These are phyloP conservation scores for Elaeagnus macrophylla DNA, from an alignment of 306 rosid genomes.

Conservation along the genomic window DNA sequence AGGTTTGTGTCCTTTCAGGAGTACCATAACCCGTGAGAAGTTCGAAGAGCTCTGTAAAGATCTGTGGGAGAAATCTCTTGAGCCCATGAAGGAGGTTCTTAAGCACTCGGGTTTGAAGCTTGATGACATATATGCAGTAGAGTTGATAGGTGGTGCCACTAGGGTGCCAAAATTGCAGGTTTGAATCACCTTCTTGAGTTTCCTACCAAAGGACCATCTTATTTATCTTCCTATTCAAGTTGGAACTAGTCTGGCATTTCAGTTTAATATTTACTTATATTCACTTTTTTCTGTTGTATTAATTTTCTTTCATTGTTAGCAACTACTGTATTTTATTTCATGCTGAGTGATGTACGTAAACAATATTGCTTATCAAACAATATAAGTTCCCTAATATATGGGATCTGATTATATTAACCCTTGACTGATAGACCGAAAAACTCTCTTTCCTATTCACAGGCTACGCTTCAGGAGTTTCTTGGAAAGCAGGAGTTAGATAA, in stretches of 20 bases:
- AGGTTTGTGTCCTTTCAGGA: conserved; percentile 39
- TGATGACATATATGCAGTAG: conserved; percentile 80
- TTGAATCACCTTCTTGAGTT: conserved; percentile 23
- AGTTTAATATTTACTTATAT: no score
- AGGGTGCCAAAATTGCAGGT: conserved; percentile 98
- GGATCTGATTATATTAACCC: not conserved
- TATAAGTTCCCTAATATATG: not conserved
- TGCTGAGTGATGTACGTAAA: not conserved
- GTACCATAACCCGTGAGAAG: conserved; percentile 85
- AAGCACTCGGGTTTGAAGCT: conserved; percentile 54
- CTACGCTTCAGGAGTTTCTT: conserved; percentile 86
- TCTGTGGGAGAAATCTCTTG: conserved; percentile 81
- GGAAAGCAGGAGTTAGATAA: conserved; percentile 86
- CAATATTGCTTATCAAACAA: not conserved
- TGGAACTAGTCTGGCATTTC: no score
- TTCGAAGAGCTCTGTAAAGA: conserved; percentile 91
- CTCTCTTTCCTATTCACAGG: conserved; percentile 33
- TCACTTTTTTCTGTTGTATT: no score
- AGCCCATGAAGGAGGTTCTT: conserved; percentile 68
- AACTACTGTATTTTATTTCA: no score
- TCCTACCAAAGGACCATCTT: not conserved
- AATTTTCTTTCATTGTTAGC: no score
- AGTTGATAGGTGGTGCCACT: conserved; percentile 93
- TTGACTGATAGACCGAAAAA: not conserved
- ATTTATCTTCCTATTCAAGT: not conserved